Percentiles rank a stretch among this genome's conserved stretches.
Evolutionary conservation across 305 asterid species (phyloP).

Genomic region (Fraxinus nigra): DNA sequence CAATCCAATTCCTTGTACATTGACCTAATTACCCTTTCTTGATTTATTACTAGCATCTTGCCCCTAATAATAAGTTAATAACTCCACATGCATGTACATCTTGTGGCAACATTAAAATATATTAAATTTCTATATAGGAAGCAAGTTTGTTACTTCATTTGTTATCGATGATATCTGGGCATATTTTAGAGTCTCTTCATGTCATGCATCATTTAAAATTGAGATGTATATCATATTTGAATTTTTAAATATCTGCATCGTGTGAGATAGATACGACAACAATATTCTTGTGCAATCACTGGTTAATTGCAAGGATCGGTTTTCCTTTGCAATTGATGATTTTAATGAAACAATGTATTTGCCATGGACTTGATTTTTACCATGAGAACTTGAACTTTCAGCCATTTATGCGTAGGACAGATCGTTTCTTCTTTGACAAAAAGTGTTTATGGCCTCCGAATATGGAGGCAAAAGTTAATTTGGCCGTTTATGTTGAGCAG

Average conservation of each 20-base stretch:
- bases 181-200: not conserved
- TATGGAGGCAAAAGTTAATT: not conserved
- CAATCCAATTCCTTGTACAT: conserved; percentile 23
- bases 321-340: not conserved
- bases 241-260: not conserved
- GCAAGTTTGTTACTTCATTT: conserved; percentile 17
- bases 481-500: not conserved
- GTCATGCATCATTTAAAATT: not conserved
- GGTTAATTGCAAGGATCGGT: not conserved
- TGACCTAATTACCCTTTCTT: conserved; percentile 34
- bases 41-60: conserved; percentile 21
- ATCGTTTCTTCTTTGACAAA: not conserved
- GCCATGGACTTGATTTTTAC: not conserved
- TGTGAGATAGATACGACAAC: not conserved
- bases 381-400: not conserved
- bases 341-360: too few species aligned
- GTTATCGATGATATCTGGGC: not conserved
- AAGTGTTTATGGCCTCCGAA: not conserved
- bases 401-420: not conserved
- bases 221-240: not conserved
- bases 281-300: not conserved
- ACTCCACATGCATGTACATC: conserved; percentile 36
- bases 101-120: conserved; percentile 26
- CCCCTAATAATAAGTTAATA: conserved; percentile 28
- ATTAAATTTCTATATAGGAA: conserved; percentile 1